Conservation (phyloP, 2,329 filamentous ascomycete species). For the Penicillium olsonii region DNA sequence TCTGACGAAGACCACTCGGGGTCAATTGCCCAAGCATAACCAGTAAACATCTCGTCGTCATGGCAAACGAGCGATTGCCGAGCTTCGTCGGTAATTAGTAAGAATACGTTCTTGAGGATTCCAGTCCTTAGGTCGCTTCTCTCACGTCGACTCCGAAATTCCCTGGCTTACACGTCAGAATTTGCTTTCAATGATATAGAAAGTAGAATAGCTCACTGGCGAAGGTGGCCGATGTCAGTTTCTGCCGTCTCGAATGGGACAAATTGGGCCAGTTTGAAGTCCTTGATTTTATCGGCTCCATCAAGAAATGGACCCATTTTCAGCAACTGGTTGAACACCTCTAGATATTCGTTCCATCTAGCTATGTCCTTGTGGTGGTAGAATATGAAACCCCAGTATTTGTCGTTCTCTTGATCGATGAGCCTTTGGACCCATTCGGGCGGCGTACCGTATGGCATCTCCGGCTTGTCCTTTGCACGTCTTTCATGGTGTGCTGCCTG, state of each 20-base stretch:
- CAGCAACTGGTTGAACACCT: neutral
- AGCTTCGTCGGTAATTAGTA: constrained; percentile 4
- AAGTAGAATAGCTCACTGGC: neutral
- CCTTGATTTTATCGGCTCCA: no score
- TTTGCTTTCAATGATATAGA: neutral
- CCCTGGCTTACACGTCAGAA: neutral
- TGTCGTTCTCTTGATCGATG: neutral
- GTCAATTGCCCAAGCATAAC: constrained; percentile 13
- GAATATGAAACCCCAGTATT: constrained; percentile 1
- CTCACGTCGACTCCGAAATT: constrained; percentile 7
- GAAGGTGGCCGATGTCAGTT: neutral
- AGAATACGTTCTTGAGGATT: constrained; percentile 11
- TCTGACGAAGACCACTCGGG: constrained; percentile 11
- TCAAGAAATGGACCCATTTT: no score
- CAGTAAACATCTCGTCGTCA: neutral
- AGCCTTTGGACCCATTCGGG: neutral
- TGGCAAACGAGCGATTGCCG: neutral
- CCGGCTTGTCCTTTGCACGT: neutral
- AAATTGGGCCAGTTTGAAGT: constrained; percentile 3
- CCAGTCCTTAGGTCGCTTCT: constrained; percentile 2
- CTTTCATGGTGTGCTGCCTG: neutral
- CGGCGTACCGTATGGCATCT: neutral
- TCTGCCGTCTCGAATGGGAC: neutral
- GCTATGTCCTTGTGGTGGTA: constrained; percentile 1
- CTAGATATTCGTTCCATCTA: neutral